Conservation (phyloP, 768 basidiomycete genomes). For the Nidularia sp. region DNA sequence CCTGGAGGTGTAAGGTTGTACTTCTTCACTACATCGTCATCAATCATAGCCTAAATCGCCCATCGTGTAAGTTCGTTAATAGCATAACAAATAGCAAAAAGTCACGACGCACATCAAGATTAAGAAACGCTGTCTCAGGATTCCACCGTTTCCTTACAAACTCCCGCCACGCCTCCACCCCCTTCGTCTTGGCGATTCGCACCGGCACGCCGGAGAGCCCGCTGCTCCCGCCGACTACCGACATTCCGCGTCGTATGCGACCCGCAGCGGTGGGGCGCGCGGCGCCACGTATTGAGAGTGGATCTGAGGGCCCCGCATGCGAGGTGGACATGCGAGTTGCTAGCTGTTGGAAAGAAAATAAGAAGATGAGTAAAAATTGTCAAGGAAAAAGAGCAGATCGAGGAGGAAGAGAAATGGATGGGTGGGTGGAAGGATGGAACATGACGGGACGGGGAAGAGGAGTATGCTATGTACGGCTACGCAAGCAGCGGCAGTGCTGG, state of each 20-base stretch:
- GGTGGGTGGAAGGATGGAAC: conserved; percentile 9
- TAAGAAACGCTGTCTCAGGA: conserved; percentile 62
- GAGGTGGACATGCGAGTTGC: conserved; percentile 21
- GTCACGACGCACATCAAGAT: conserved; percentile 67
- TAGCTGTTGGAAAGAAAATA: conserved; percentile 31
- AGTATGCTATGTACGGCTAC: no score
- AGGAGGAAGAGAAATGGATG: conserved; percentile 29
- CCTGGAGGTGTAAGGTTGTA: conserved; percentile 72
- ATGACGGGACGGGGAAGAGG: no score
- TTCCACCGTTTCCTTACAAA: conserved; percentile 75
- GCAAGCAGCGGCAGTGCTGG: no score
- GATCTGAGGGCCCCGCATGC: conserved; percentile 41
- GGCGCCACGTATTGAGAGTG: conserved; percentile 66
- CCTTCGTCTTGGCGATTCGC: conserved; percentile 21
- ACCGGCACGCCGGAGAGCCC: conserved; percentile 14
- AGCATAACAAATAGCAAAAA: conserved; percentile 9
- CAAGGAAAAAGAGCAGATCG: conserved; percentile 24
- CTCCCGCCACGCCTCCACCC: conserved; percentile 70
- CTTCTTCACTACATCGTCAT: conserved; percentile 74
- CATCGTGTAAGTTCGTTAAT: conserved; percentile 8
- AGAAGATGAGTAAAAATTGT: conserved; percentile 19
- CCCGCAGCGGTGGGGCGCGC: conserved; percentile 44
- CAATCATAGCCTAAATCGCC: conserved; percentile 59
- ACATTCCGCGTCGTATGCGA: conserved; percentile 54
- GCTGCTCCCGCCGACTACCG: not conserved